Base-by-base conservation (phyloP, 1,284 basidiomycete species). In the Cutaneotrichosporon mucoides region DNA sequence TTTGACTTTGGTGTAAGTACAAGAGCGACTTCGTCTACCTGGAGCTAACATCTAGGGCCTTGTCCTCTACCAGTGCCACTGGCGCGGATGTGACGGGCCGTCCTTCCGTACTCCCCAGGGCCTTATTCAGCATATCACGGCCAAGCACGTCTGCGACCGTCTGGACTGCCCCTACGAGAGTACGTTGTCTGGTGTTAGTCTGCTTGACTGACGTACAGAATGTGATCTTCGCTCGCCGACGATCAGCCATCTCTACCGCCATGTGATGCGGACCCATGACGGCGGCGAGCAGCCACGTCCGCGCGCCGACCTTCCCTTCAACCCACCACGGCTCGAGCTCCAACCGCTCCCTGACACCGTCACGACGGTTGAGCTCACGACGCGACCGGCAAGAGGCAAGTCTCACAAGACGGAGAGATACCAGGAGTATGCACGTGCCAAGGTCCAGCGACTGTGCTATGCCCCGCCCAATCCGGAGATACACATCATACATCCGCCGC, bases 101-200 rank as follows among this genome's bases (percentile, higher is more conserved):
- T 70, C 66, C 37, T 75, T 73, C 56, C 38, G 53, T 6, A 56
- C 57, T 0, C 50, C 65, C 5, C 37, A 43, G 1, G 53, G 66
- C n/a, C 60, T 75, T 6, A 13, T 45, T 13, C 71, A 72, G 51
- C 73, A 75, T 56, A 54, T 75, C 13, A 40, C 48, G 5, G 72
- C 70, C 6, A 56, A 64, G 36, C 73, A 75, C 53, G 60, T 73
- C 15, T 68, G 68, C 3, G 52, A 61, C 12, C 46, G 44, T 8
- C 51, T 73, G 34, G 36, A 40, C 2, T 75, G 73, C 51, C 73
- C 73, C 0, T 73, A 63, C 38, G 59, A 56, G 35, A 33, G 46
- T 48, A 36, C 34, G 34, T 33, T 36, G 8, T 24, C 3, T 24
- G 24, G 3, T 34, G 45, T 6, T 24, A 11, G 4, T 3, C 1